Percentiles rank a stretch among this genome's conserved stretches.
Conservation (phyloP, 768 basidiomycete species). For the Suillus variegatus region DNA sequence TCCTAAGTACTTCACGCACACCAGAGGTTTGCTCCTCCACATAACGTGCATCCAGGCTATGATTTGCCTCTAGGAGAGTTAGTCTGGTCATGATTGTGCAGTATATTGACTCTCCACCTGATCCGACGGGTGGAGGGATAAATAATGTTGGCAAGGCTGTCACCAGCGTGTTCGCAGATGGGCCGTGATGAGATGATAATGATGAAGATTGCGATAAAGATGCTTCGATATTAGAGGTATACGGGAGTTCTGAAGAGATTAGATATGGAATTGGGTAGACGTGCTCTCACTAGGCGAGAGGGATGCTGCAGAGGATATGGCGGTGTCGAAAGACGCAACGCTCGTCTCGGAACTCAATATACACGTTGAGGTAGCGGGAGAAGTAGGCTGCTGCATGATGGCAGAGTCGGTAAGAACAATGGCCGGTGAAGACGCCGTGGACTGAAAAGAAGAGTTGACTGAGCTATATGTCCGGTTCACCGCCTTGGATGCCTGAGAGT, state of each 20-base stretch:
- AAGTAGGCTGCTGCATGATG: background rate
- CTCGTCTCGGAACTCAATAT: background rate
- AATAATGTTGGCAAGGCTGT: background rate
- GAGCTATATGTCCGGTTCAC: background rate
- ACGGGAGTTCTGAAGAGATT: background rate
- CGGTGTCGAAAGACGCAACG: background rate
- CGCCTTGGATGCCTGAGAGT: background rate
- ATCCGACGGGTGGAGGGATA: background rate
- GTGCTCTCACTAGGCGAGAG: background rate
- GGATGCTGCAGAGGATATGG: background rate
- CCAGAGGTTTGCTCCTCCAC: slow-evolving; percentile 86
- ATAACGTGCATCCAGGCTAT: slow-evolving; percentile 81
- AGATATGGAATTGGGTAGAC: background rate
- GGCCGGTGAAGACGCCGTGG: background rate
- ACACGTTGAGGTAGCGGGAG: background rate
- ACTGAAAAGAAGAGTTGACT: background rate
- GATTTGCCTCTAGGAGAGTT: slow-evolving; percentile 80
- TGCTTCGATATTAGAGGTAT: background rate
- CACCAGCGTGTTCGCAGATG: slow-evolving; percentile 8
- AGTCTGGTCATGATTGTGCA: slow-evolving; percentile 95
- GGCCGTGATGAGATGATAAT: background rate
- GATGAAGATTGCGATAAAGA: slow-evolving; percentile 1
- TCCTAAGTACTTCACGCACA: slow-evolving; percentile 73
- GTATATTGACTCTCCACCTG: slow-evolving; percentile 86
- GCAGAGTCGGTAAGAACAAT: background rate